Conservation (phyloP, 225 moss, liverwort and hornwort species). For the Physcomitrellopsis africana region DNA sequence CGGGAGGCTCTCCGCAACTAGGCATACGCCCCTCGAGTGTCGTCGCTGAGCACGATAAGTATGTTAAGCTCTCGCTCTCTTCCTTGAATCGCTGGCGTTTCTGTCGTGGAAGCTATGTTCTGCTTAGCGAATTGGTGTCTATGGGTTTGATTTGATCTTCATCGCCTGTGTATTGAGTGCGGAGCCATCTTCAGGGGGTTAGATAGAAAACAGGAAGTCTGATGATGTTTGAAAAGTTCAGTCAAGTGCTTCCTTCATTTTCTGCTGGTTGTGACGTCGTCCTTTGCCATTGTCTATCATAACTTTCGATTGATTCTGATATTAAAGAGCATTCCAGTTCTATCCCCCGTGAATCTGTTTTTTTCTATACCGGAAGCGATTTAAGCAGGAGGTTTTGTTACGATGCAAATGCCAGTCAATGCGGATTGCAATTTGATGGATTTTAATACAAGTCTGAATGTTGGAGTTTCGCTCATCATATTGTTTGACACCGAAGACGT, state of each 20-base stretch:
- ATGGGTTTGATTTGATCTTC: background rate
- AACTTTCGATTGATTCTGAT: background rate
- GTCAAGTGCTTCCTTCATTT: background rate
- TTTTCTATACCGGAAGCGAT: background rate
- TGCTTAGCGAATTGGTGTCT: constrained; percentile 15
- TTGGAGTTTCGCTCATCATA: constrained; percentile 22
- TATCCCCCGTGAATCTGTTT: background rate
- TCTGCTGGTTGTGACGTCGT: background rate
- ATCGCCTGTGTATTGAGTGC: constrained; percentile 1
- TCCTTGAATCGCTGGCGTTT: background rate
- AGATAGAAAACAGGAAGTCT: background rate
- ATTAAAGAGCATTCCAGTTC: background rate
- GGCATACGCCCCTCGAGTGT: constrained; percentile 60
- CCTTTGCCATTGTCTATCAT: background rate
- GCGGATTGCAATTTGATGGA: background rate
- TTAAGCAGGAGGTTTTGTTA: background rate
- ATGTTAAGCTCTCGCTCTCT: constrained; percentile 17
- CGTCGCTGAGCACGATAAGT: constrained; percentile 80
- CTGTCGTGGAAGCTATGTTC: background rate
- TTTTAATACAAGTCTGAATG: background rate
- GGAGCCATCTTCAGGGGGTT: background rate
- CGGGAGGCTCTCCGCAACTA: constrained; percentile 68
- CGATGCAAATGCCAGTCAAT: background rate
- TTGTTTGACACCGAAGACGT: background rate
- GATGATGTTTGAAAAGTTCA: background rate